Percentiles rank a stretch among this genome's conserved stretches.
Conservation (phyloP, 768 basidiomycete species). For the Auricularia heimuer region DNA sequence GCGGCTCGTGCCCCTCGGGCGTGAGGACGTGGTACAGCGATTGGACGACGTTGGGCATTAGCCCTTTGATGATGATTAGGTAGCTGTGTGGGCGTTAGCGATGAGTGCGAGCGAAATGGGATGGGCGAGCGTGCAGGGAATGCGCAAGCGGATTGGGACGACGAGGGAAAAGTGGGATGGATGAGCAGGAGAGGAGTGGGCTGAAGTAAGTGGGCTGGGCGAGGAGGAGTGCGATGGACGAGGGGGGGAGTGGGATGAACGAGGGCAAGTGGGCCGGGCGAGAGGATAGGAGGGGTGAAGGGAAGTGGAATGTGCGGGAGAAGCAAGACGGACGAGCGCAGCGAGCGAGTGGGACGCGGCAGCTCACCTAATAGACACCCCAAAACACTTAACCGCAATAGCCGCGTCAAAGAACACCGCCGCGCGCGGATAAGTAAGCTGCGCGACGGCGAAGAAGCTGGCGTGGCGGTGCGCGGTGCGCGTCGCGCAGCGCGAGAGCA, state of each 20-base stretch:
- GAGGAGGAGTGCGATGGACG: too few species aligned
- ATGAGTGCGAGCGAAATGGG: too few species aligned
- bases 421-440: constrained; percentile 82
- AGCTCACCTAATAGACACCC: constrained; percentile 80
- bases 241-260: too few species aligned
- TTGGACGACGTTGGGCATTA: constrained; percentile 84
- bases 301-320: too few species aligned
- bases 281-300: too few species aligned
- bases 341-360: constrained; percentile 6
- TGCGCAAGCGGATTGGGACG: too few species aligned
- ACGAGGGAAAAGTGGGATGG: too few species aligned
- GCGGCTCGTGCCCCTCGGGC: constrained; percentile 52
- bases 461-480: constrained; percentile 62
- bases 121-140: too few species aligned
- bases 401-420: constrained; percentile 88
- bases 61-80: constrained; percentile 83
- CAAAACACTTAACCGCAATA: constrained; percentile 94
- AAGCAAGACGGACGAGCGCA: not conserved
- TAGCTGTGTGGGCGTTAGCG: constrained; percentile 38
- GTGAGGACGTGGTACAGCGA: constrained; percentile 74
- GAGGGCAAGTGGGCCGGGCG: too few species aligned
- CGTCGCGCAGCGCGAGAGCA: constrained; percentile 76
- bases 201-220: too few species aligned
- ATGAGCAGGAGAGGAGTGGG: too few species aligned
- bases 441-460: constrained; percentile 75